These are phyloP conservation scores for Epichloe gansuensis DNA, from an alignment of 2,329 filamentous ascomycete species.

Conservation along the genomic window DNA sequence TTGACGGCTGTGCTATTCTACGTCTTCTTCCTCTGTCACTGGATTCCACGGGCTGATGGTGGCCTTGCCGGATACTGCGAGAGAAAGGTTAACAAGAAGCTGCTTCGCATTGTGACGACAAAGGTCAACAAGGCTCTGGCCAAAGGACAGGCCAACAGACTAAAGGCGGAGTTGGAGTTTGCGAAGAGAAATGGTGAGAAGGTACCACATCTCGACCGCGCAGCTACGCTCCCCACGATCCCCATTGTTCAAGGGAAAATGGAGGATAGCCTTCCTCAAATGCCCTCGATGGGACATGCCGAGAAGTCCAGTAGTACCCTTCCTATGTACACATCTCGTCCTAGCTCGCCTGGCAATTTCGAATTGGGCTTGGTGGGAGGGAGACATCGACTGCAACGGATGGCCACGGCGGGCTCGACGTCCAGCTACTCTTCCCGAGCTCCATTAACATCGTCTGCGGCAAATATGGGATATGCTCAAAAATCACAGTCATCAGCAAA, in stretches of 20 bases:
- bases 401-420: conserved; percentile 42
- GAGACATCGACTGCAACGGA: conserved; percentile 35
- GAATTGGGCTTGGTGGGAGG: conserved; percentile 42
- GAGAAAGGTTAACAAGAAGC: conserved; percentile 76
- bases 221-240: conserved; percentile 57
- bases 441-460: conserved; percentile 47
- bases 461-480: conserved; percentile 43
- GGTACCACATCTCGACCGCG: conserved; percentile 31
- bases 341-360: conserved; percentile 39
- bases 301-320: conserved; percentile 51
- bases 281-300: conserved; percentile 46
- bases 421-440: conserved; percentile 53
- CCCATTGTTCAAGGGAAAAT: conserved; percentile 24
- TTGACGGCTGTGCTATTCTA: conserved; percentile 69
- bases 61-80: conserved; percentile 77
- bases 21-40: conserved; percentile 81
- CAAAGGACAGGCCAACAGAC: conserved; percentile 55
- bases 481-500: conserved; percentile 26
- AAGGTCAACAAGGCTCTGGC: conserved; percentile 85
- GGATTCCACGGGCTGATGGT: conserved; percentile 73
- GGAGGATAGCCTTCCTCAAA: conserved; percentile 39
- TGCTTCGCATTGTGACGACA: conserved; percentile 71
- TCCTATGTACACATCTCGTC: conserved; percentile 49
- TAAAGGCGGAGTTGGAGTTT: conserved; percentile 36
- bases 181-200: conserved; percentile 43